Evolutionary conservation across 495 filamentous ascomycete species (phyloP), one percentile per base, ranked within the genome.

Genomic region (Neurospora sp.): DNA sequence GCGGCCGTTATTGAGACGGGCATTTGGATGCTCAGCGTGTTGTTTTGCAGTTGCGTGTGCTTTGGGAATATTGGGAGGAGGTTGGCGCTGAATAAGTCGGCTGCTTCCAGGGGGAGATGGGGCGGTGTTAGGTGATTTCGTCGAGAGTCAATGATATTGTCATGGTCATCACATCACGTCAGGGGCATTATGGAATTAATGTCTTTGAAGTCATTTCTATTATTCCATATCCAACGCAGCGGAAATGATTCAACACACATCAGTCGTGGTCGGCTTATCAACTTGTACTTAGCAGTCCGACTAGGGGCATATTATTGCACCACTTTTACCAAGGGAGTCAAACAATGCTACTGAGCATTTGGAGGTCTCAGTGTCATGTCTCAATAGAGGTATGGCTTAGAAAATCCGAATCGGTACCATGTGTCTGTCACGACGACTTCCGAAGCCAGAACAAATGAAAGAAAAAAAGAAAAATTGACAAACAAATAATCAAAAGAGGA

Each of bases 41-140:
- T 99, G 75, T 99, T 98, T 83, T 97, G 96, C 80, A 93, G 90
- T 70, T 93, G 92, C 74, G 90, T 98, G 38, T 98, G 94, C 81
- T 98, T 99, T 86, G 96, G 96, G 35, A 98, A 97, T 80, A 92
- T 98, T 77, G 96, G 96, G 10, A 85, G 96, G 74, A 85, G 93
- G 79, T 83, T 98, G 71, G 91, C 92, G 40, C 81, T 89, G 69
- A 82, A 80, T 53, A 77, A 77, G 20, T 79, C 77, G 9, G 78
- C 76, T 3, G 76, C 73, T 2, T 77, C 74, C 12, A 79, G 77
- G 71, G 83, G 83, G 10, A 73, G 81, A 39, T 83, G 82, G 82
- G 82, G 73, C 8, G 80, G 78, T 41, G 77, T 82, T 40, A 73
- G 78, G 77, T 81, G 69, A 78, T 46, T n/a, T n/a, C n/a, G n/a